Evolutionary conservation across 169 alveolate species (phyloP), one percentile per base, ranked within the genome.

Genomic region (Eimeria maxima): DNA sequence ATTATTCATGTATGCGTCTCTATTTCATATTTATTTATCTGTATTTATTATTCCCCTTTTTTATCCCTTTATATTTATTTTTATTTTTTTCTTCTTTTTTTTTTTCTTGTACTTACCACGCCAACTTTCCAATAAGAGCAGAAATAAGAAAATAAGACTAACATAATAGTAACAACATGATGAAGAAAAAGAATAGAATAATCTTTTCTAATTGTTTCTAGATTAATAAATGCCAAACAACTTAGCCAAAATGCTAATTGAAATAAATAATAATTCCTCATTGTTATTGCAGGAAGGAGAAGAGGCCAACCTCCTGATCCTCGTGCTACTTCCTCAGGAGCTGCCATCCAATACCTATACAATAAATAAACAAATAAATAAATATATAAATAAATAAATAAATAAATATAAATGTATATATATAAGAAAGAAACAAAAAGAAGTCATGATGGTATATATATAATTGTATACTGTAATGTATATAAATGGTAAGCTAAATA

Each of bases 101-200:
- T 11, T 27, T 4, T n/a, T 13, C 8, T 3, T 10, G 3, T 24
- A n/a, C 45, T 5, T 44, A 95, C 96, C 73, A 80, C 55, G 29
- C 97, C 97, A 45, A 96, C 44, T 14, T 95, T 91, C 97, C 97
- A 96, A 81, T 88, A 94, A 73, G 95, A 93, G 91, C 86, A 74
- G 57, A 55, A 42, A 80, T 90, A 96, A 47, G 96, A 88, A 50
- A 87, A 18, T 33, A 24, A 57, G 38, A 96, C 83, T 27, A 96
- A 94, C 38, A 27, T 11, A 74, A 67, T n/a, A 27, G 97, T 96
- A 27, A 93, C 96, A 33, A 89, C 44, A 63, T 96, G 97, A 86
- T 96, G 97, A 20, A 88, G 27, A 13, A 80, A 29, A 57, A 96
- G 38, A 38, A 88, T 81, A 7, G 16, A 4, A 55, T 67, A 87